These are phyloP conservation scores for Lunularia cruciata DNA, from an alignment of 225 moss, liverwort and hornwort species.

Conservation along the genomic window DNA sequence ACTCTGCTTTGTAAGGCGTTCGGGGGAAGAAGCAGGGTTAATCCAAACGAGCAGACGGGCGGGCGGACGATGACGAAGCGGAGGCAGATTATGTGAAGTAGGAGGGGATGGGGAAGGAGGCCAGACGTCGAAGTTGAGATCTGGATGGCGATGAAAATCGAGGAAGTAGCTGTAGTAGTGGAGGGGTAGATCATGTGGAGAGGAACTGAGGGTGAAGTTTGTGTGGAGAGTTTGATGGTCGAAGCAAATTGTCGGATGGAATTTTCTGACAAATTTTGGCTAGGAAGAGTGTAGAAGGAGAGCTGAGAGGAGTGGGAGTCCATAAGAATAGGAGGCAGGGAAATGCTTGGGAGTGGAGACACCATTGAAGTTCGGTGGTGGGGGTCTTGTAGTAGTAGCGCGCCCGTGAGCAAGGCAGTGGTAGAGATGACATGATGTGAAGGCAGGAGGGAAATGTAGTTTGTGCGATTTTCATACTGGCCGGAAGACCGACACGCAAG, in stretches of 20 bases:
- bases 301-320: conserved; percentile 5
- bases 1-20: conserved; percentile 5
- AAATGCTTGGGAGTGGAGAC: conserved; percentile 16
- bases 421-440: conserved; percentile 16
- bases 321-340: conserved; percentile 11
- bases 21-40: background rate
- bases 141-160: background rate
- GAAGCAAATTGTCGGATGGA: conserved; percentile 23
- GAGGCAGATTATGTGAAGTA: conserved; percentile 9
- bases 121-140: conserved; percentile 1
- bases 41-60: background rate
- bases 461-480: conserved; percentile 3
- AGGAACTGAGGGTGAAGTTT: conserved; percentile 9
- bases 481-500: background rate
- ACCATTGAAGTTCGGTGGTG: background rate
- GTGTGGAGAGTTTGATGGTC: conserved; percentile 11
- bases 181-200: conserved; percentile 15
- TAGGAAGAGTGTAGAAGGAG: conserved; percentile 4
- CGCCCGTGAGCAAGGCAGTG: conserved; percentile 1
- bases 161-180: background rate
- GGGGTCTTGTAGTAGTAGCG: background rate
- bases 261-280: conserved; percentile 6
- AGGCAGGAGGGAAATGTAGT: conserved; percentile 14
- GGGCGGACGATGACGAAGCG: conserved; percentile 4
- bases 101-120: background rate